Conservation (phyloP, 2,329 filamentous ascomycete species). For the Leptographium lundbergii region DNA sequence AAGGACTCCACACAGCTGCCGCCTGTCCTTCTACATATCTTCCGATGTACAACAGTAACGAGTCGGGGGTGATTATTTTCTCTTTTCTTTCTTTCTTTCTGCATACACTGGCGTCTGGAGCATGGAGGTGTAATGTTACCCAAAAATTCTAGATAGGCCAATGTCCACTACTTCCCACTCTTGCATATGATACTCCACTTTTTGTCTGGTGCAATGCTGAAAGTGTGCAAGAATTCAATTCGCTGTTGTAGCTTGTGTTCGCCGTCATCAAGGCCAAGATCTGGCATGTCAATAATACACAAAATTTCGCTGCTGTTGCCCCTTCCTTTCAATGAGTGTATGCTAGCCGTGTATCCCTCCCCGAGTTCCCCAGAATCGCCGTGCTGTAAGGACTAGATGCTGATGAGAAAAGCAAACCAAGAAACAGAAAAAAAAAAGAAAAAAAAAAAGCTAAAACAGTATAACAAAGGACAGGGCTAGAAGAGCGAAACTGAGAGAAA, state of each 20-base stretch:
- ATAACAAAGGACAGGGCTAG: no score
- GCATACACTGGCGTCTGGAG: slow-evolving; percentile 4
- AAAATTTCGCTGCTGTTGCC: background rate
- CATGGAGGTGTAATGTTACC: background rate
- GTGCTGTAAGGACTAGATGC: background rate
- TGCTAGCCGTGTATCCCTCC: background rate
- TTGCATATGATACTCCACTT: background rate
- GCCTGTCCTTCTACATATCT: background rate
- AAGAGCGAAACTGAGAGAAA: background rate
- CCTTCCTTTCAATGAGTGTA: slow-evolving; percentile 1
- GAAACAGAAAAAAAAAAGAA: background rate
- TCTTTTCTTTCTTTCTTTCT: background rate
- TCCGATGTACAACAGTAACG: background rate
- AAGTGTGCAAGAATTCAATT: background rate
- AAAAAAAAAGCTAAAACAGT: background rate
- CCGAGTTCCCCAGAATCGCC: background rate
- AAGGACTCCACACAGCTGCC: background rate
- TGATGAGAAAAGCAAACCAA: background rate
- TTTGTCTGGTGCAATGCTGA: background rate
- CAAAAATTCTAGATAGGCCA: background rate
- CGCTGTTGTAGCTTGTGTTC: background rate
- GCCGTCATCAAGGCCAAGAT: background rate
- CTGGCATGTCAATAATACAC: no score
- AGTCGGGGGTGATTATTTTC: background rate
- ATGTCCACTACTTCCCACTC: slow-evolving; percentile 1